Conservation (phyloP, 2,329 filamentous ascomycete species). For the Sporothrix curviconia region DNA sequence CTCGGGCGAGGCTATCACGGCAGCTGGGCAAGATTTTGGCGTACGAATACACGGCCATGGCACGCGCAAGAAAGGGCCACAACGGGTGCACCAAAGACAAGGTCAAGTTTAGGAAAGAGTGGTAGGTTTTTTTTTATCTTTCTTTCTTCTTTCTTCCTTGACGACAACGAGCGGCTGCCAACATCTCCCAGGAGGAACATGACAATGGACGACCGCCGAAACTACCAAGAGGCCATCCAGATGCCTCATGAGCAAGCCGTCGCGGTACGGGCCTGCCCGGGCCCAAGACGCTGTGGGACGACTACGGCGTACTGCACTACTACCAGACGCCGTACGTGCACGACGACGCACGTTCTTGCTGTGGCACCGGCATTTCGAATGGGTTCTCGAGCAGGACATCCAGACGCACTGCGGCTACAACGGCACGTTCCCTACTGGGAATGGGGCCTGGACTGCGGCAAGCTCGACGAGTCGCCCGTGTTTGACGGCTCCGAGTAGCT, state of each 20-base stretch:
- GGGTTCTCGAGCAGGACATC: conserved; percentile 26
- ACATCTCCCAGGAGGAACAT: conserved; percentile 20
- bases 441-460: conserved; percentile 29
- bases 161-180: neutral
- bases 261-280: conserved; percentile 19
- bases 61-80: conserved; percentile 20
- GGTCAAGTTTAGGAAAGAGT: conserved; percentile 23
- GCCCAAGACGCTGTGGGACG: conserved; percentile 23
- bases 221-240: conserved; percentile 24
- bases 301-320: conserved; percentile 27
- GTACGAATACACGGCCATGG: conserved; percentile 23
- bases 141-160: neutral
- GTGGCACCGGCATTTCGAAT: conserved; percentile 30
- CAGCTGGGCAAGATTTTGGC: conserved; percentile 22
- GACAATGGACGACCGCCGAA: conserved; percentile 22
- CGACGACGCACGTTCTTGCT: conserved; percentile 26
- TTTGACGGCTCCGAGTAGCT: conserved; percentile 37
- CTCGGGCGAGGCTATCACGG: conserved; percentile 22
- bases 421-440: conserved; percentile 31
- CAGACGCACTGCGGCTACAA: conserved; percentile 25
- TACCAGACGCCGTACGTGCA: conserved; percentile 27
- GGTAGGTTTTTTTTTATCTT: too few relatives aligned
- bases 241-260: conserved; percentile 26
- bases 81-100: conserved; percentile 23
- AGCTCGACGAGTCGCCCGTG: conserved; percentile 31